Evolutionary conservation across 1,284 basidiomycete species (phyloP), one percentile per base, ranked within the genome.

Genomic region (Blastosporella zonata): DNA sequence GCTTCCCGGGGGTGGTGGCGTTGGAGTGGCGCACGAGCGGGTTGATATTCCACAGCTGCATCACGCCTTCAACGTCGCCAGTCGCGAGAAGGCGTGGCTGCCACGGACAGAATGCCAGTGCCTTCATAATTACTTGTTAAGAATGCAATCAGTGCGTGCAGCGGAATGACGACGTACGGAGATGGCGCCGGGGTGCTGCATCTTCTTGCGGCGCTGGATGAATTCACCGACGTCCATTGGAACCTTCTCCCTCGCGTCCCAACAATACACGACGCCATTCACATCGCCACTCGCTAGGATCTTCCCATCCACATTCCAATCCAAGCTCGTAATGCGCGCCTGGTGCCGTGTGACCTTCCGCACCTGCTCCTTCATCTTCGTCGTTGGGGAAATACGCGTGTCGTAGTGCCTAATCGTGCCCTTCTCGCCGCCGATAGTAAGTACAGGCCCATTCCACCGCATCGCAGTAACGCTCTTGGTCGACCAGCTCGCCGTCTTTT

Each of bases 61-160:
- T 82, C n/a, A 80, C 82, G 34, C 91, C 88, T 52, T 87, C 83
- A 0, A 81, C 79, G 50, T 93, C 93, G 4, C 93, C 95, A 0
- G 90, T 87, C 1, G 92, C 92, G 18, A 97, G 77, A 3, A 94
- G 70, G 56, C 86, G 88, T 0, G 81, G 72, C 59, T 91, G 84
- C 92, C 93, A 96, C 0, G 93, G 93, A 62, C 87, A 93, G 91
- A 94, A 98, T 0, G 90, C 82, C 28, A 97, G 70, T 0, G 92
- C 92, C 89, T 93, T 52, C 33, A 49, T 27, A n/a, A 50, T 37
- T 17, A 10, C 25, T 6, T 27, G 7, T 7, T 31, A 7, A 31
- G 29, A 43, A 52, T 46, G 39, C 31, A 28, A 44, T 50, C n/a
- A 28, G 7, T 43, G 25, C 36, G 18, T 17, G 12, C 21, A 39